These are phyloP conservation scores for Peronospora farinosa DNA, from an alignment of 352 stramenopile species.

Conservation along the genomic window DNA sequence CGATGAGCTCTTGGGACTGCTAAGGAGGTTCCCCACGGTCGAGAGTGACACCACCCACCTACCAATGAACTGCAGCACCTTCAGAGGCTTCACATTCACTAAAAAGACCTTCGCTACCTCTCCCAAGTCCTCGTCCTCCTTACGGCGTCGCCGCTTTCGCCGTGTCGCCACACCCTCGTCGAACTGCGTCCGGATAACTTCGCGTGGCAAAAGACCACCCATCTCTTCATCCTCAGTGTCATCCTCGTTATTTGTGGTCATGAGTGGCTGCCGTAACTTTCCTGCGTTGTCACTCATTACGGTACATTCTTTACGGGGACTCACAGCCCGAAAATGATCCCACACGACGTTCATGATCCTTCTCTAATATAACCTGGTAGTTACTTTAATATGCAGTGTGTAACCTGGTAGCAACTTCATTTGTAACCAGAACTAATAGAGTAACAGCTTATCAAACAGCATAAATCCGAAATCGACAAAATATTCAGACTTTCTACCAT, in stretches of 20 bases:
- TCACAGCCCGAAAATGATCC: conserved; percentile 20
- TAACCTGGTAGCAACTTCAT: no score
- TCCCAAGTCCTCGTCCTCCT: conserved; percentile 40
- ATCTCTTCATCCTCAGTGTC: conserved; percentile 19
- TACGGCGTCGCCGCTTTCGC: conserved; percentile 29
- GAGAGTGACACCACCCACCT: conserved; percentile 34
- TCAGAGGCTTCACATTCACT: conserved; percentile 25
- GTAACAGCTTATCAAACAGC: no score
- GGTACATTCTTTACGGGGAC: conserved; percentile 14
- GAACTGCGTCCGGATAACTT: conserved; percentile 13
- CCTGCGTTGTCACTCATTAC: conserved; percentile 33
- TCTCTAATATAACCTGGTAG: neutral
- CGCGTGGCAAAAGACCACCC: conserved; percentile 15
- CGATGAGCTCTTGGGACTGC: conserved; percentile 12
- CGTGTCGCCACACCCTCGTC: conserved; percentile 20
- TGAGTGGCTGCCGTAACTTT: conserved; percentile 33
- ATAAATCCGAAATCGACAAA: no score
- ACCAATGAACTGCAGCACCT: conserved; percentile 24
- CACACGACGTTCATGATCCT: conserved; percentile 24
- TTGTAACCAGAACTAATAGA: neutral
- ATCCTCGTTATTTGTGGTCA: conserved; percentile 24
- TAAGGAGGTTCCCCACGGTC: conserved; percentile 11
- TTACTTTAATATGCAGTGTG: no score
- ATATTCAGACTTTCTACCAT: no score
- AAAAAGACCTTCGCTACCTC: conserved; percentile 22